phyloP scores from a whole-genome alignment of 495 filamentous ascomycete genomes.

The Penicillium atrosanguineum region DNA sequence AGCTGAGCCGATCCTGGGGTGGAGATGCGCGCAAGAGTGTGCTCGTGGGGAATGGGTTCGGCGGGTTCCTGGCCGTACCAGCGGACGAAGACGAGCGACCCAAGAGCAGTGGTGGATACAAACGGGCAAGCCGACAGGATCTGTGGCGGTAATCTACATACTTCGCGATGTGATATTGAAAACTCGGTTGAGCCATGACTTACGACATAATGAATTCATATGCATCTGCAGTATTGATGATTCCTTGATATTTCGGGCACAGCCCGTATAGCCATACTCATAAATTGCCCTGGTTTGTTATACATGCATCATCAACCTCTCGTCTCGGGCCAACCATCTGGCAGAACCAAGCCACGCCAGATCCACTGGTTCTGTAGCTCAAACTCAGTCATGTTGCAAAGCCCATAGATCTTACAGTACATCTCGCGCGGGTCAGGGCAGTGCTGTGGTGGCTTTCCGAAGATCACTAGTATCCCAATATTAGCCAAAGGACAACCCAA shows the following conservation, averaged over 20 bases:
- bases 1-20: conserved; percentile 57
- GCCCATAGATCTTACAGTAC: conserved; percentile 43
- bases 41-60: conserved; percentile 73
- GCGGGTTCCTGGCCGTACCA: conserved; percentile 80
- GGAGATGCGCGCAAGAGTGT: conserved; percentile 59
- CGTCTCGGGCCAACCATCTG: conserved; percentile 19
- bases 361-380: conserved; percentile 23
- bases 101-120: conserved; percentile 36
- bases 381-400: conserved; percentile 23
- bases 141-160: conserved; percentile 37
- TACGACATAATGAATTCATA: background rate
- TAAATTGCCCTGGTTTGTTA: background rate
- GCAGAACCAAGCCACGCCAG: conserved; percentile 21
- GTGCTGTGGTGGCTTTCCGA: conserved; percentile 22
- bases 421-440: conserved; percentile 36
- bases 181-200: background rate
- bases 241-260: background rate
- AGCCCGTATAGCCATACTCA: background rate
- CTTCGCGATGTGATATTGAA: background rate
- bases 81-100: conserved; percentile 44
- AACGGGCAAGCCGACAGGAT: conserved; percentile 39
- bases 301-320: background rate
- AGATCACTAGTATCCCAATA: conserved; percentile 18
- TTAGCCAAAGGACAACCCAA: background rate
- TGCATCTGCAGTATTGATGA: background rate